Evolutionary conservation across 1,284 basidiomycete species (phyloP), one percentile per base, ranked within the genome.

Genomic region (Phlebopus sp.): DNA sequence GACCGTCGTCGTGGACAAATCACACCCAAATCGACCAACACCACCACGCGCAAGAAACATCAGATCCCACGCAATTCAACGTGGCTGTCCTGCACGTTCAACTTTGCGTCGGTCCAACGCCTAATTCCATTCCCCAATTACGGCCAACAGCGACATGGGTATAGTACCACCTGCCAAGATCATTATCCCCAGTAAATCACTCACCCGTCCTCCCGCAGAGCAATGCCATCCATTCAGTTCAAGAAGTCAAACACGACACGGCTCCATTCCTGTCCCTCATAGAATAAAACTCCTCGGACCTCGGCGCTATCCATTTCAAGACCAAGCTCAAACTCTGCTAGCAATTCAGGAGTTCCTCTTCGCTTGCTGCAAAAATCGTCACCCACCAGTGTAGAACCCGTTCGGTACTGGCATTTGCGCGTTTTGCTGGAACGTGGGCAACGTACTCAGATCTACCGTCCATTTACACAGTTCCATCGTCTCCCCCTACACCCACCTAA

Each of bases 301-400:
- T 90, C 88, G 46, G 81, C 84, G 55, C 86, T 87, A 63, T 91
- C 88, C 54, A 91, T 68, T 66, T 88, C 88, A 49, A 91, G 68
- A 4, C 84, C 89, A 4, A 91, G 76, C 61, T 89, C 86, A 55
- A 91, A 91, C 59, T 90, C 87, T 88, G 59, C 9, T 2, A 14
- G 34, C 21, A 7, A 23, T 32, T 40, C 43, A 51, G 37, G 21
- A 34, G 9, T 35, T 42, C 29, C 7, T 23, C 23, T 30, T 8
- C 14, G 18, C 27, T 18, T 14, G 6, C 21, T 10, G 19, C 6
- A 18, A 27, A 19, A 36, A 37, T 35, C 31, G 36, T 46, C 6
- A 53, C 49, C 51, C 49, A 85, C 87, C 86, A 41, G 88, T 90
- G 59, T 89, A 90, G 68, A 91, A 92, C 13, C 87, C 84, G 44